Conservation (phyloP, 225 moss, liverwort and hornwort genomes). For the Marchantia polymorpha region DNA sequence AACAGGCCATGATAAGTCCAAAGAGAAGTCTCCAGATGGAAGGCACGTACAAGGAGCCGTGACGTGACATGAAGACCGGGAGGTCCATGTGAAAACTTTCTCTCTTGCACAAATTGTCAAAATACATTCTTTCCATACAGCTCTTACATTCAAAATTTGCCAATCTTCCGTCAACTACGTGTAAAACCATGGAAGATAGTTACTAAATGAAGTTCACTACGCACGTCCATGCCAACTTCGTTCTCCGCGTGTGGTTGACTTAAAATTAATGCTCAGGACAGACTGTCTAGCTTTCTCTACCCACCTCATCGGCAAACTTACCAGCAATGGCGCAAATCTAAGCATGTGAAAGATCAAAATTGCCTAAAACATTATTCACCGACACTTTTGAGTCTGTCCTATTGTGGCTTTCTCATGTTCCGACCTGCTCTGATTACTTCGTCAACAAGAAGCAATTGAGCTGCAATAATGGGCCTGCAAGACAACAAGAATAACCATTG, state of each 20-base stretch:
- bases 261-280: not conserved
- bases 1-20: too few relatives aligned
- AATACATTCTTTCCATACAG: not conserved
- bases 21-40: too few relatives aligned
- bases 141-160: not conserved
- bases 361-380: not conserved
- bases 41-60: too few relatives aligned
- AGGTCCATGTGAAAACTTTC: not conserved
- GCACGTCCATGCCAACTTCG: not conserved
- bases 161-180: not conserved
- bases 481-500: not conserved
- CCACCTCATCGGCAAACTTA: conserved; percentile 7
- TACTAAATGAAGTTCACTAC: not conserved
- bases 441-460: conserved; percentile 87
- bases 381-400: conserved; percentile 19
- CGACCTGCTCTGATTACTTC: conserved; percentile 98
- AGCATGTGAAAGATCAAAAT: conserved; percentile 16
- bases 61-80: too few relatives aligned
- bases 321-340: not conserved
- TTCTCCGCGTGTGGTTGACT: not conserved
- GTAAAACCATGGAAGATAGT: not conserved
- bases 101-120: not conserved
- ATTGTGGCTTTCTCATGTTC: conserved; percentile 78
- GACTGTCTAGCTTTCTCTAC: not conserved
- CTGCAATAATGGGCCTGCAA: conserved; percentile 78